These are phyloP conservation scores for Irpex sp. DNA, from an alignment of 1,284 basidiomycete species.

Conservation along the genomic window DNA sequence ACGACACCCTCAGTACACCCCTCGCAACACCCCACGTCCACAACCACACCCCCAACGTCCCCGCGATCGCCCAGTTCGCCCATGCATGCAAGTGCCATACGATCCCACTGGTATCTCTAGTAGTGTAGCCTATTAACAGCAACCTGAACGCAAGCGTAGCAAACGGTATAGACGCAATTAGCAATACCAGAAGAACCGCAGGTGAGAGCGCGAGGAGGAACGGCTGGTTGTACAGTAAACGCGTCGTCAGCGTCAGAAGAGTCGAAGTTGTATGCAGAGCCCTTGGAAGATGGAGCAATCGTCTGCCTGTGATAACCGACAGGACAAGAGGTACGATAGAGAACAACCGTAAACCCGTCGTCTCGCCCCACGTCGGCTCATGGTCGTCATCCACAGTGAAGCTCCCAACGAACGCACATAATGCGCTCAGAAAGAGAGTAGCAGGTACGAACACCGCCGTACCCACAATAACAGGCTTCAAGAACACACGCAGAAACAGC, in stretches of 20 bases:
- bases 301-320: constrained; percentile 65
- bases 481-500: constrained; percentile 70
- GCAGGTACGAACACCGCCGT: constrained; percentile 79
- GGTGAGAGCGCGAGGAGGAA: constrained; percentile 81
- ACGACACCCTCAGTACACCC: constrained; percentile 73
- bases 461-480: constrained; percentile 75
- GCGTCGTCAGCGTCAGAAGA: constrained; percentile 77
- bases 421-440: constrained; percentile 72
- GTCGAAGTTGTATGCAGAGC: constrained; percentile 69
- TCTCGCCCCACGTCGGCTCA: constrained; percentile 74
- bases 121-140: constrained; percentile 66
- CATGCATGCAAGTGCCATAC: constrained; percentile 77
- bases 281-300: constrained; percentile 65
- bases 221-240: constrained; percentile 73
- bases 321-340: constrained; percentile 70
- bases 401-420: constrained; percentile 87
- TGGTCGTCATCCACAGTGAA: constrained; percentile 76
- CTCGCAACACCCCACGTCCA: constrained; percentile 91
- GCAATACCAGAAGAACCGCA: constrained; percentile 64
- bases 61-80: constrained; percentile 78
- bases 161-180: constrained; percentile 80
- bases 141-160: constrained; percentile 79
- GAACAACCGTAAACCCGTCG: constrained; percentile 79
- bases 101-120: constrained; percentile 25
- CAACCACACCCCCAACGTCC: constrained; percentile 69